These are phyloP conservation scores for Pythium dissimile DNA, from an alignment of 352 stramenopile genomes.

Conservation along the genomic window DNA sequence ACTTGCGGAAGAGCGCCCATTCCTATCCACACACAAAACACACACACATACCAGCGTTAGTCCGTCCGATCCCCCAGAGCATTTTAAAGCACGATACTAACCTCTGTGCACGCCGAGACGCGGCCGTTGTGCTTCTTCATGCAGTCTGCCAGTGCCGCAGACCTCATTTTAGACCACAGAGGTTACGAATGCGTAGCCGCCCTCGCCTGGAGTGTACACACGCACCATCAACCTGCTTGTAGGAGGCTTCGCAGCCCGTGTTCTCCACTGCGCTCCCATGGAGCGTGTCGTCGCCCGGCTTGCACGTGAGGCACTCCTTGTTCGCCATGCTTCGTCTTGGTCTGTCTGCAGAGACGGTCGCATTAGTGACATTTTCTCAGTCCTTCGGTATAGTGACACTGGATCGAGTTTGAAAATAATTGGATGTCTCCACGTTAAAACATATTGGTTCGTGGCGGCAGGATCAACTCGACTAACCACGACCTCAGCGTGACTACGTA, in stretches of 20 bases:
- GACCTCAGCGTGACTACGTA: no score
- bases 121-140: slow-evolving; percentile 78
- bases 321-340: slow-evolving; percentile 34
- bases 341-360: background rate
- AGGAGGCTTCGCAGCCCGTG: slow-evolving; percentile 63
- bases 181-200: no score
- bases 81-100: slow-evolving; percentile 13
- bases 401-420: background rate
- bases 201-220: background rate
- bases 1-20: slow-evolving; percentile 75
- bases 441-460: no score
- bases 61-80: no score
- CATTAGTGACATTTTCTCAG: background rate
- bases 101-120: slow-evolving; percentile 70
- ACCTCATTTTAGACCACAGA: no score
- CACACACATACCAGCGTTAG: no score
- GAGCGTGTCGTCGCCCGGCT: slow-evolving; percentile 59
- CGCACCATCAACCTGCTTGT: slow-evolving; percentile 62
- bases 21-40: slow-evolving; percentile 35
- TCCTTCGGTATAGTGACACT: background rate
- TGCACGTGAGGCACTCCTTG: slow-evolving; percentile 70
- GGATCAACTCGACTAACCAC: no score
- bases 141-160: slow-evolving; percentile 39
- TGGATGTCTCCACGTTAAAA: no score
- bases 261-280: slow-evolving; percentile 64